Conservation (phyloP, 1,284 basidiomycete species). For the Boletus smithii region DNA sequence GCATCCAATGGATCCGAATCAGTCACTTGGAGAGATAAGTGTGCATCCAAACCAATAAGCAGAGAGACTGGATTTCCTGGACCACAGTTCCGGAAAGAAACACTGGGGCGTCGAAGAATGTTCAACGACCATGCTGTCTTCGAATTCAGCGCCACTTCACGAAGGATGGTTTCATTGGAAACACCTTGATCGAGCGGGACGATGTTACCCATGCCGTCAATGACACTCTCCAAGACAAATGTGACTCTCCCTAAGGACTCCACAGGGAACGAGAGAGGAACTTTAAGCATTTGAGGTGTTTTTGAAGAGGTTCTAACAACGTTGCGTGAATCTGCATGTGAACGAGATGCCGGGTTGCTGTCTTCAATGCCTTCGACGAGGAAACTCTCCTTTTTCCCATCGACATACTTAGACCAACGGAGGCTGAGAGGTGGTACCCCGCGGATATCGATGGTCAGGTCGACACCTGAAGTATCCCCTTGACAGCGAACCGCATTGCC, state of each 20-base stretch:
- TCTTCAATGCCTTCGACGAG: constrained; percentile 83
- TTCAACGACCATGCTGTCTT: constrained; percentile 62
- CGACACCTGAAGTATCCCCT: constrained; percentile 61
- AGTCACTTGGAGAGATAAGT: constrained; percentile 48
- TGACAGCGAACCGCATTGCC: constrained; percentile 63
- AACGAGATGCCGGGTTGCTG: constrained; percentile 30
- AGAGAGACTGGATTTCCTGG: constrained; percentile 72
- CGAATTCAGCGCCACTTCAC: constrained; percentile 27
- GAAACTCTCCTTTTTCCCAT: constrained; percentile 62
- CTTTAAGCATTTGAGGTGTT: constrained; percentile 53
- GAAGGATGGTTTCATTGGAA: constrained; percentile 24
- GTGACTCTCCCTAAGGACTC: constrained; percentile 61
- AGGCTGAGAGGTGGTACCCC: constrained; percentile 80
- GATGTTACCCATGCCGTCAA: constrained; percentile 71
- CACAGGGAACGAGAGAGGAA: constrained; percentile 67
- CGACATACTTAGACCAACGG: constrained; percentile 68
- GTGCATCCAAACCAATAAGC: constrained; percentile 64
- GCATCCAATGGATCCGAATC: constrained; percentile 57
- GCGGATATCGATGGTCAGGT: constrained; percentile 65
- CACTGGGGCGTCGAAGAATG: constrained; percentile 72
- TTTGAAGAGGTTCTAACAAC: constrained; percentile 27
- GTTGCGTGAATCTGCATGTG: constrained; percentile 19
- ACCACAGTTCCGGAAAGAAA: constrained; percentile 74
- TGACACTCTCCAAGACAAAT: constrained; percentile 70
- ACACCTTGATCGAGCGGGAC: constrained; percentile 44